These are phyloP conservation scores for Melampsora abietis-canadensis DNA, from an alignment of 1,284 basidiomycete species.

Conservation along the genomic window DNA sequence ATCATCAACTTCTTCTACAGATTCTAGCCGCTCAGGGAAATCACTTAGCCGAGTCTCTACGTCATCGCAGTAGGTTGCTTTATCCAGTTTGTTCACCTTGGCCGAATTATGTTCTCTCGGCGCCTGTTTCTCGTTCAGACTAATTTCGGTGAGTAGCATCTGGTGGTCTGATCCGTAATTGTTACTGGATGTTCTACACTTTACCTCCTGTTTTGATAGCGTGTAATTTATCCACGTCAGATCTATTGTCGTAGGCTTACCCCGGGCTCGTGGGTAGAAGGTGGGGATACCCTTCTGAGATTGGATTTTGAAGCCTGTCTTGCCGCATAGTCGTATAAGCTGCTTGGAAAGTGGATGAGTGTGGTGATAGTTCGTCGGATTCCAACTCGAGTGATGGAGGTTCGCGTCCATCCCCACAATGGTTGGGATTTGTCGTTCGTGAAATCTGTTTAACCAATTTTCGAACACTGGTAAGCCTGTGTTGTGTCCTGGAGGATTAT, in stretches of 20 bases:
- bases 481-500: background rate
- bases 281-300: background rate
- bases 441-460: background rate
- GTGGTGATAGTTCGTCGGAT: background rate
- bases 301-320: background rate
- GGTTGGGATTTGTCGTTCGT: background rate
- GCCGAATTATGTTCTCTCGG: background rate
- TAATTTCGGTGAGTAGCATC: background rate
- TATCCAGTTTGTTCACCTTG: background rate
- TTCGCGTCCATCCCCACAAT: no score
- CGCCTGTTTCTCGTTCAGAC: background rate
- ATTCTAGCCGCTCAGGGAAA: background rate
- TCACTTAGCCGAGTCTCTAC: background rate
- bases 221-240: background rate
- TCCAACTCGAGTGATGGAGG: conserved; percentile 1
- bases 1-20: background rate
- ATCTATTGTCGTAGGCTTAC: background rate
- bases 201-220: background rate
- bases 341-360: background rate
- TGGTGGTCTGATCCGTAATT: background rate
- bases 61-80: background rate
- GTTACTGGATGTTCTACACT: background rate
- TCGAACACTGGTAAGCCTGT: background rate
- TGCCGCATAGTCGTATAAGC: background rate
- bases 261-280: background rate